A percentile compares a stretch with the other conserved stretches of the same genome.
phyloP scores from a whole-genome alignment of 257 asterid species.

The Verbena officinalis region DNA sequence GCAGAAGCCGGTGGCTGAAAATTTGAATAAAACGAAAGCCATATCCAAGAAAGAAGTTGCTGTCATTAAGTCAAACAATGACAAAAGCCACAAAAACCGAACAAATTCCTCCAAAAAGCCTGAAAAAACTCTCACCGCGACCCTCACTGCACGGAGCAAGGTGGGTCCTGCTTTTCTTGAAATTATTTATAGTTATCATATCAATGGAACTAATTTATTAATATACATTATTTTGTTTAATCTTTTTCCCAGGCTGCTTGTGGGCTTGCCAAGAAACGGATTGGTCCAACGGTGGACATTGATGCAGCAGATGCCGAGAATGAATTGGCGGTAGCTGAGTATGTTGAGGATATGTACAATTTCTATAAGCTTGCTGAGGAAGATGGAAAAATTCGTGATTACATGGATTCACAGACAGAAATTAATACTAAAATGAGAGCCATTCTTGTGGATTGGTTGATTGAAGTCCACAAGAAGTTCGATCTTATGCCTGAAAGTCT shows the following conservation, averaged over 20 bases:
- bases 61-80: slow-evolving; percentile 34
- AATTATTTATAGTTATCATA: not conserved
- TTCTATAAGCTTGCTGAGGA: slow-evolving; percentile 56
- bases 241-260: slow-evolving; percentile 49
- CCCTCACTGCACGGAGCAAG: slow-evolving; percentile 81
- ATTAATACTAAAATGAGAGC: slow-evolving; percentile 60
- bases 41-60: slow-evolving; percentile 33
- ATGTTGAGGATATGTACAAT: slow-evolving; percentile 60
- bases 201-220: not conserved
- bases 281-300: slow-evolving; percentile 40
- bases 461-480: slow-evolving; percentile 64
- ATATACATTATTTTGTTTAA: not conserved
- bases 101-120: slow-evolving; percentile 40
- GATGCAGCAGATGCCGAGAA: slow-evolving; percentile 50
- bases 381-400: slow-evolving; percentile 42
- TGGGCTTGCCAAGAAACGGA: slow-evolving; percentile 45
- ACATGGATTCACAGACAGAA: slow-evolving; percentile 59
- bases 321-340: slow-evolving; percentile 65
- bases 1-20: slow-evolving; percentile 53
- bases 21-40: slow-evolving; percentile 38
- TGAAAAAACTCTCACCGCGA: slow-evolving; percentile 56
- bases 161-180: slow-evolving; percentile 15
- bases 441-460: slow-evolving; percentile 67
- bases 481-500: slow-evolving; percentile 59
- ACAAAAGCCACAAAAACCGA: slow-evolving; percentile 24